Conservation (phyloP, 306 rosid genomes). For the Benincasa hispida region DNA sequence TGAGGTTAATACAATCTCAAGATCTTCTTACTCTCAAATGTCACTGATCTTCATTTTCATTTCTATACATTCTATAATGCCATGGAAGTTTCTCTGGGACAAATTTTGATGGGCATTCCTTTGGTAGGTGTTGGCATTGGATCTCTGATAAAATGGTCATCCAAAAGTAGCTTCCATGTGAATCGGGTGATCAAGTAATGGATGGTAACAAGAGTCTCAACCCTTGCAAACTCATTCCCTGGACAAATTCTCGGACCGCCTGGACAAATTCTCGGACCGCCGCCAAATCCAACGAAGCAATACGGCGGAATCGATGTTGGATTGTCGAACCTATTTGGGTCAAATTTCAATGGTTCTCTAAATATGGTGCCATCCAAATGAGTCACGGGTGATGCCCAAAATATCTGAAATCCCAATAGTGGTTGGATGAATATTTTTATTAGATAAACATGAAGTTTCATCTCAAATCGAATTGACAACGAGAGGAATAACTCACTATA, state of each 20-base stretch:
- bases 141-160: slow-evolving; percentile 41
- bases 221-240: slow-evolving; percentile 55
- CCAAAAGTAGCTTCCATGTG: slow-evolving; percentile 54
- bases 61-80: neutral
- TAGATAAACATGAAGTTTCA: neutral
- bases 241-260: slow-evolving; percentile 64
- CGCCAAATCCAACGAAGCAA: slow-evolving; percentile 56
- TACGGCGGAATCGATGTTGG: slow-evolving; percentile 44
- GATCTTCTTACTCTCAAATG: no score
- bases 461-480: no score
- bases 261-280: slow-evolving; percentile 61
- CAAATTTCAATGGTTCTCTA: slow-evolving; percentile 50
- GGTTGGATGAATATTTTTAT: neutral
- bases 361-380: slow-evolving; percentile 52
- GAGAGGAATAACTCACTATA: no score
- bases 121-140: slow-evolving; percentile 44
- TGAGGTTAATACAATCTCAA: no score
- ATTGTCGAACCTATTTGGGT: slow-evolving; percentile 59
- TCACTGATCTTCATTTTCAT: no score
- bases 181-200: slow-evolving; percentile 53
- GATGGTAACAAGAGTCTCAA: slow-evolving; percentile 46
- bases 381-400: slow-evolving; percentile 50
- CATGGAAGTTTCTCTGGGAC: neutral
- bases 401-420: slow-evolving; percentile 26
- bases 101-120: slow-evolving; percentile 31